A percentile compares a stretch with the other conserved stretches of the same genome.
phyloP scores from a whole-genome alignment of 2,329 filamentous ascomycete genomes.

The Ilyonectria destructans region DNA sequence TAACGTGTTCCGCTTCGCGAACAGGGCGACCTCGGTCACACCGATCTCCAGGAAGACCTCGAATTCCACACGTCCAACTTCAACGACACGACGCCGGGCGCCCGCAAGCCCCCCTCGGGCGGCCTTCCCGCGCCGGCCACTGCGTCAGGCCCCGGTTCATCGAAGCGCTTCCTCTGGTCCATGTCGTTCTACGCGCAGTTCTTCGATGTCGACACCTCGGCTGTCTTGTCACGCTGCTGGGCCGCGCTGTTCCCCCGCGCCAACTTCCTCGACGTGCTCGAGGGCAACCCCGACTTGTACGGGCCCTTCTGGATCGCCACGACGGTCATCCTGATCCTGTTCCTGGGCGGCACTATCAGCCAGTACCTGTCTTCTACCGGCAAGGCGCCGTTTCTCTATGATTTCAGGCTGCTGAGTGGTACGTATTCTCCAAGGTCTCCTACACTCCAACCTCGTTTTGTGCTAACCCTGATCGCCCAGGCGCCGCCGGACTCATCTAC shows the following conservation, averaged over 20 bases:
- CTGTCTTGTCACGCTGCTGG: constrained; percentile 89
- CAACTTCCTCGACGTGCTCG: constrained; percentile 97
- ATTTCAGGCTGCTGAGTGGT: constrained; percentile 92
- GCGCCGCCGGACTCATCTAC: constrained; percentile 93
- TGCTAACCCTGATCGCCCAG: constrained; percentile 55
- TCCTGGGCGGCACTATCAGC: constrained; percentile 94
- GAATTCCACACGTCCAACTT: constrained; percentile 98
- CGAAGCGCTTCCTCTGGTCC: constrained; percentile 93
- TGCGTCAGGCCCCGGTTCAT: constrained; percentile 61
- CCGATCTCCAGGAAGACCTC: constrained; percentile 97
- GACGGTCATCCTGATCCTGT: constrained; percentile 95
- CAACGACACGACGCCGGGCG: constrained; percentile 69
- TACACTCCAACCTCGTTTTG: constrained; percentile 1
- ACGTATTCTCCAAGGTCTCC: constrained; percentile 48
- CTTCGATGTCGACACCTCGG: constrained; percentile 97
- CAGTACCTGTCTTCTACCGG: constrained; percentile 83
- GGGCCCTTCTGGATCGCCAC: constrained; percentile 99
- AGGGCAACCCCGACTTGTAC: constrained; percentile 97
- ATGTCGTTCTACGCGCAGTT: constrained; percentile 96
- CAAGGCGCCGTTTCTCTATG: constrained; percentile 87
- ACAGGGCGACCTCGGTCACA: constrained; percentile 97
- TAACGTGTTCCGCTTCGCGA: constrained; percentile 38
- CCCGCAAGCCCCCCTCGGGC: constrained; percentile 63
- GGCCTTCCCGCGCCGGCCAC: constrained; percentile 74
- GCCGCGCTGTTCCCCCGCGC: constrained; percentile 91